Percentiles rank a stretch among this genome's conserved stretches.
Evolutionary conservation across 75 land plant genomes (phyloP).

Genomic region (Chamaecyparis obtusa): DNA sequence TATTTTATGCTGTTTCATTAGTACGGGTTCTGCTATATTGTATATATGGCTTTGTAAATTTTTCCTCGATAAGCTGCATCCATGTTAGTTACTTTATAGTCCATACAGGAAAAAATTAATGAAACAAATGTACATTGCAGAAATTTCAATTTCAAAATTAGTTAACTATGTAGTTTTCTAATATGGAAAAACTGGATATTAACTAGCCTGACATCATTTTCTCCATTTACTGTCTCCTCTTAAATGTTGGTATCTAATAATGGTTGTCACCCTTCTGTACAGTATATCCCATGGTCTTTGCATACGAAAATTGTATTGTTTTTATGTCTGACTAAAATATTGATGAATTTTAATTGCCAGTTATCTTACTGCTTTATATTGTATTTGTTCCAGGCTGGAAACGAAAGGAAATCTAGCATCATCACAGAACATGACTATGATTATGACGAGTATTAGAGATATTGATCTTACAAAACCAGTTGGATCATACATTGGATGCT

Average conservation of each 20-base stretch:
- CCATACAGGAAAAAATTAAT: background rate
- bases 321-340: background rate
- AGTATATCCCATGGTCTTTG: background rate
- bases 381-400: constrained; percentile 4
- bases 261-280: background rate
- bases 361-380: background rate
- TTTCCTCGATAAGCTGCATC: background rate
- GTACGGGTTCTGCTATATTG: background rate
- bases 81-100: background rate
- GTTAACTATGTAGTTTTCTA: background rate
- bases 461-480: background rate
- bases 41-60: background rate
- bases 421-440: background rate
- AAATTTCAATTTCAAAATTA: too few relatives aligned
- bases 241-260: background rate
- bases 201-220: background rate
- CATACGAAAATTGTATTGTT: background rate
- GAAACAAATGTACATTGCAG: background rate
- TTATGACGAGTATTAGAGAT: background rate
- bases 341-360: background rate
- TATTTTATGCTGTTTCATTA: background rate
- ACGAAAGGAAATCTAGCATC: background rate
- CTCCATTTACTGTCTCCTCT: background rate
- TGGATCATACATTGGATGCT: background rate
- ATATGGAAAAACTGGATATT: constrained; percentile 1